A percentile compares a stretch with the other conserved stretches of the same genome.
Conservation (phyloP, 768 basidiomycete species). For the Ephemerocybe angulata region DNA sequence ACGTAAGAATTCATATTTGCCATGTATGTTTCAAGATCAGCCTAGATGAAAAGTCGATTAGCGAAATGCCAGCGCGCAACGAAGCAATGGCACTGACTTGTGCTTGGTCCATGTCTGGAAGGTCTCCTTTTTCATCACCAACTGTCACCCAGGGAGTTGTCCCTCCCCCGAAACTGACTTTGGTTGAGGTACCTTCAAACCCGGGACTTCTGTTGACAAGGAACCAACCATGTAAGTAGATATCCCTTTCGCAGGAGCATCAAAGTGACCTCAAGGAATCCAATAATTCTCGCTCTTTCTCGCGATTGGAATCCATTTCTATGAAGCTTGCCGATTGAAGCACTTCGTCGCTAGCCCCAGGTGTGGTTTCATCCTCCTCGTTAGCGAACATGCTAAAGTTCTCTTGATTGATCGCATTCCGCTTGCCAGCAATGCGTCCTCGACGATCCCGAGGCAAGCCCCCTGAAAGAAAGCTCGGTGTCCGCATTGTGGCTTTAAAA, state of each 20-base stretch:
- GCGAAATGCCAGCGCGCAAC: background rate
- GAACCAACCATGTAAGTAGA: background rate
- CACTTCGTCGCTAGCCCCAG: conserved; percentile 54
- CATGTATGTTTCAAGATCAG: conserved; percentile 10
- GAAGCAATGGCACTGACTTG: conserved; percentile 38
- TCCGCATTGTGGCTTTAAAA: conserved; percentile 31
- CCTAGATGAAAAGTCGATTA: background rate
- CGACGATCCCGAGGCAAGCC: conserved; percentile 74
- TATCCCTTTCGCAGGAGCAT: no score
- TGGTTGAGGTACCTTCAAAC: conserved; percentile 32
- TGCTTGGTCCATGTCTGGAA: conserved; percentile 65
- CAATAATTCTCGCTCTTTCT: conserved; percentile 52
- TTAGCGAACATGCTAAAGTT: conserved; percentile 30
- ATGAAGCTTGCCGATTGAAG: conserved; percentile 37
- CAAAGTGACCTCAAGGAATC: conserved; percentile 47
- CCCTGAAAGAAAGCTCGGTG: conserved; percentile 70
- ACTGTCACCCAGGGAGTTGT: conserved; percentile 29
- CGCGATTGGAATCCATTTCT: conserved; percentile 42
- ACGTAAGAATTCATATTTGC: conserved; percentile 8
- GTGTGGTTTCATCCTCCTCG: conserved; percentile 43
- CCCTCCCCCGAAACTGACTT: conserved; percentile 55
- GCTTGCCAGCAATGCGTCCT: conserved; percentile 62
- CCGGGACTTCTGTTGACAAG: conserved; percentile 47
- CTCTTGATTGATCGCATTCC: conserved; percentile 32
- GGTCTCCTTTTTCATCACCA: conserved; percentile 64